Conservation (phyloP, 1,284 basidiomycete species). For the Neotropicomus parvogracilis region DNA sequence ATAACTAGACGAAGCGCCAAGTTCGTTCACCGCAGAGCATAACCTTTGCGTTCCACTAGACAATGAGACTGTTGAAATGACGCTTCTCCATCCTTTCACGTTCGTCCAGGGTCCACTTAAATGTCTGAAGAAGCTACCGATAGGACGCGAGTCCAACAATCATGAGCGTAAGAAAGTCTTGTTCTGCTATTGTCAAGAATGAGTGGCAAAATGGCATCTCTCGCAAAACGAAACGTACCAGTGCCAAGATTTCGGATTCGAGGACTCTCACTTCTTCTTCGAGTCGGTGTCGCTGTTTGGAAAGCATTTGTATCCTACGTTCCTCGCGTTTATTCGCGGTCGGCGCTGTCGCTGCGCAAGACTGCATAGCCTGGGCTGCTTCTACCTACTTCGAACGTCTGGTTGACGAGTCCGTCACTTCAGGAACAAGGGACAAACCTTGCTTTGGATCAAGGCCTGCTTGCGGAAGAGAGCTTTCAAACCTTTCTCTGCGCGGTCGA, state of each 20-base stretch:
- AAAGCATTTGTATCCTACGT: slow-evolving; percentile 56
- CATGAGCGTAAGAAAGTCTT: slow-evolving; percentile 14
- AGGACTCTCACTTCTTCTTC: slow-evolving; percentile 53
- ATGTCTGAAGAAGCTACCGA: background rate
- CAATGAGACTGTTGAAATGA: too few species aligned
- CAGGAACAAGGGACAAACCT: slow-evolving; percentile 38
- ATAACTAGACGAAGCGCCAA: background rate
- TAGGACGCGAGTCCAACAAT: background rate
- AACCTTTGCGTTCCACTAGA: too few species aligned
- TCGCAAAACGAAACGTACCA: slow-evolving; percentile 39
- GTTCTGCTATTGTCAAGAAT: slow-evolving; percentile 20
- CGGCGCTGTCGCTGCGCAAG: slow-evolving; percentile 43
- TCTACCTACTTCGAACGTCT: slow-evolving; percentile 43
- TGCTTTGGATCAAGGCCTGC: slow-evolving; percentile 54
- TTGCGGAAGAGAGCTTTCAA: slow-evolving; percentile 56
- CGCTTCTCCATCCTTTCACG: too few species aligned
- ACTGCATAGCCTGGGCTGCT: slow-evolving; percentile 41
- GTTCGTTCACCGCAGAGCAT: background rate
- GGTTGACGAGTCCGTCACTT: background rate
- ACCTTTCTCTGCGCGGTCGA: slow-evolving; percentile 67
- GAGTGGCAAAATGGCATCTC: background rate
- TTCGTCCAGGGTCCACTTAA: too few species aligned
- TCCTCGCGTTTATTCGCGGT: slow-evolving; percentile 64
- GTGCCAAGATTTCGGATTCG: slow-evolving; percentile 54
- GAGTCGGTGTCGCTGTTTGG: slow-evolving; percentile 58